Conservation (phyloP, 164 flowering plant species). For the Paratinospora sagittata region DNA sequence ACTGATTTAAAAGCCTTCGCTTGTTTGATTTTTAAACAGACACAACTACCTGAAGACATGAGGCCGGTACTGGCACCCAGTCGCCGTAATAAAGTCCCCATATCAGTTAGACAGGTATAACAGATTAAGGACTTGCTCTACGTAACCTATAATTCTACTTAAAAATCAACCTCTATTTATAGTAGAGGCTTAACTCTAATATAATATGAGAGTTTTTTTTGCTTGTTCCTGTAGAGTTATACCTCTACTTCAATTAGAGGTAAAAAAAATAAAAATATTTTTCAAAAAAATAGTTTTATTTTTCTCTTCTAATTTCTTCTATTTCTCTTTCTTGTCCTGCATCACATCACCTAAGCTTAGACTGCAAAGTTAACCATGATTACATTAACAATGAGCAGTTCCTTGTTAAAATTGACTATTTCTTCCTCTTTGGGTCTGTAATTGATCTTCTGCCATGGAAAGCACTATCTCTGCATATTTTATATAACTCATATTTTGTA, state of each 20-base stretch:
- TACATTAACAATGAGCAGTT: neutral
- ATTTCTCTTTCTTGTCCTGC: too few species aligned
- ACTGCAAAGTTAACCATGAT: neutral
- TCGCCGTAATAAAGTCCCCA: slow-evolving; percentile 70
- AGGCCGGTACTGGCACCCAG: slow-evolving; percentile 54
- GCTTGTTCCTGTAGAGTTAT: too few species aligned
- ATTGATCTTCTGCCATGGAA: neutral
- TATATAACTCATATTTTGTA: neutral
- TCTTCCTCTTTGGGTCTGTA: neutral
- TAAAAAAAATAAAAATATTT: too few species aligned
- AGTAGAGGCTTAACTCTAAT: too few species aligned
- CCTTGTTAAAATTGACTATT: neutral
- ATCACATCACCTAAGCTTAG: too few species aligned
- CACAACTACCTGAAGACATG: slow-evolving; percentile 85
- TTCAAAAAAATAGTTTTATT: too few species aligned
- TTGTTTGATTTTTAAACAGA: slow-evolving; percentile 45
- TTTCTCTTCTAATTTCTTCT: too few species aligned
- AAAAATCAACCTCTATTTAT: too few species aligned
- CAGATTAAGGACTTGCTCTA: neutral
- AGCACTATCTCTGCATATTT: neutral
- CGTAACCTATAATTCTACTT: too few species aligned
- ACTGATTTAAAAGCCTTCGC: slow-evolving; percentile 1
- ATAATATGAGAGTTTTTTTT: too few species aligned
- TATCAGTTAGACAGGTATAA: slow-evolving; percentile 75
- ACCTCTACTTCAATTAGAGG: too few species aligned